These are phyloP conservation scores for Lentinus polychrous DNA, from an alignment of 1,284 basidiomycete species.

Conservation along the genomic window DNA sequence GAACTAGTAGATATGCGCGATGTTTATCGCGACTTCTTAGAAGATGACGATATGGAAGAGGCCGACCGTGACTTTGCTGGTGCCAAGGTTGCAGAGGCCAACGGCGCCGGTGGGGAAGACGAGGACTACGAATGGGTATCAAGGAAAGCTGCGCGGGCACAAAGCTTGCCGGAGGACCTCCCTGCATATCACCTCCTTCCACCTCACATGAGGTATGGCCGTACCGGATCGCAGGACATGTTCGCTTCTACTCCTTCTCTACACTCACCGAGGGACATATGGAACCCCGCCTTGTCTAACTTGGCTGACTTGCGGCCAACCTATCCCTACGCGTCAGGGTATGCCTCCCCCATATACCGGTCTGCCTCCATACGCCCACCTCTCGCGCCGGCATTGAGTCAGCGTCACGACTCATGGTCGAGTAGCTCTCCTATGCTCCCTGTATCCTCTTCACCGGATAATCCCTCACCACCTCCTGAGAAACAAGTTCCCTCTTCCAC, in stretches of 20 bases:
- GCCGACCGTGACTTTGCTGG: conserved; percentile 33
- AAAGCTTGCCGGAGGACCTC: conserved; percentile 43
- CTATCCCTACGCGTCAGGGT: conserved; percentile 23
- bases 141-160: conserved; percentile 44
- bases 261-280: conserved; percentile 39
- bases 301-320: conserved; percentile 23
- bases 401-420: not conserved
- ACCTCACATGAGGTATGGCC: conserved; percentile 64
- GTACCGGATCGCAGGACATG: conserved; percentile 45
- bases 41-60: conserved; percentile 69
- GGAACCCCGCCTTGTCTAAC: conserved; percentile 37
- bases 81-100: conserved; percentile 47
- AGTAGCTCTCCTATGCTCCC: not conserved
- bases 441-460: not conserved
- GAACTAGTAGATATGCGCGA: conserved; percentile 90
- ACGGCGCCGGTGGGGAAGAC: conserved; percentile 34
- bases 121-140: conserved; percentile 75
- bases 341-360: conserved; percentile 24
- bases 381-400: not conserved
- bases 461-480: not conserved
- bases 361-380: conserved; percentile 10
- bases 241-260: conserved; percentile 49
- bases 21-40: conserved; percentile 89
- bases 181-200: conserved; percentile 61
- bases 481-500: not conserved